Evolutionary conservation across 139 green algal genomes (phyloP), one percentile per base, ranked within the genome.

Genomic region (Coccomyxa sp.): DNA sequence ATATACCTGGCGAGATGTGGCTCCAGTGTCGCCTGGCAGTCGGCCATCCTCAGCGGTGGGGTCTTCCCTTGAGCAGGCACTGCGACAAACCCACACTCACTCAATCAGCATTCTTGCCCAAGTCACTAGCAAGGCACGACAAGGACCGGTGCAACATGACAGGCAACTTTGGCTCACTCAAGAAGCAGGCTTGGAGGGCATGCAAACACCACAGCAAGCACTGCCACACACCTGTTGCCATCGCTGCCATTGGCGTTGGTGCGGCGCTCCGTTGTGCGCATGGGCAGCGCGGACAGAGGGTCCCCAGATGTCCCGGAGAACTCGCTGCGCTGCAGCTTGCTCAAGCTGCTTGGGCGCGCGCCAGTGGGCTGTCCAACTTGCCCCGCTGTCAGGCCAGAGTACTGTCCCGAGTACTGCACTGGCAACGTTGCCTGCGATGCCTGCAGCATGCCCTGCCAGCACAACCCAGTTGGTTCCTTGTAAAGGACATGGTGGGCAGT

Each of bases 31-130:
- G 1, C 71, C 71, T 11, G 71, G 71, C 27, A 16, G 27, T 9
- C 71, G 27, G 71, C 71, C 71, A 38, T 31, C 71, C 14, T 25
- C 71, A 4, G 71, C 71, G 10, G 3, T 16, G 71, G 28, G 28
- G 27, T 77, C 71, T 12, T 77, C 71, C 27, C 71, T 31, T n/a
- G 71, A 77, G 71, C 71, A 77, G 25, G 71, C 71, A 77, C 71
- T 77, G 71, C 71, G 10, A 23, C 4, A 74, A 3, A 3, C 38
- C 38, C 38, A 51, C 3, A 51, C 38, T 51, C 38, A 51, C 38
- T 51, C 38, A 51, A 7, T 7, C 38, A 25, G 21, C 63, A 28
- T 71, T 25, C 18, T 71, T 71, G 63, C 7, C 18, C 63, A 11
- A 25, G 21, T 71, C 18, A 9, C 9, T 25, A 11, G 63, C 63